Evolutionary conservation across 169 alveolate species (phyloP).

Genomic region (Eimeria acervulina): DNA sequence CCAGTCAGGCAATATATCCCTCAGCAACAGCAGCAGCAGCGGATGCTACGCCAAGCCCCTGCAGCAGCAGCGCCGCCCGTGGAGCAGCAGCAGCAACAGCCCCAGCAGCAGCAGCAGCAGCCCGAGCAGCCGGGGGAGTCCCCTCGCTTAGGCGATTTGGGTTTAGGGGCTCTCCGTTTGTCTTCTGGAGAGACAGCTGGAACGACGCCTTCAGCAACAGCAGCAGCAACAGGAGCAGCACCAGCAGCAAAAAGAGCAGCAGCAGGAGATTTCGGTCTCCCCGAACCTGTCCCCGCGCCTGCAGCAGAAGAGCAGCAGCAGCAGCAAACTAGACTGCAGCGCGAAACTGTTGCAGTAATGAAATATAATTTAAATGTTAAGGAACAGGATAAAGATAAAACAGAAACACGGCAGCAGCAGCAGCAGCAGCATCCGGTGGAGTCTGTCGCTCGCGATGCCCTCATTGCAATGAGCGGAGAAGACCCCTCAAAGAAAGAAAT

Average conservation of each 20-base stretch:
- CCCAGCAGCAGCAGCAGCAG: no score
- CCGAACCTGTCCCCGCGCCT: not conserved
- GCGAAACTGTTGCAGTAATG: not conserved
- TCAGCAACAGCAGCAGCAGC: no score
- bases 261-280: not conserved
- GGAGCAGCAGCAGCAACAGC: no score
- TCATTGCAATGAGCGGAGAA: not conserved
- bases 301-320: not conserved
- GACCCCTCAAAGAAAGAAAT: not conserved
- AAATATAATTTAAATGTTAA: not conserved
- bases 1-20: no score
- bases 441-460: not conserved
- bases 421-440: constrained; percentile 1
- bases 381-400: not conserved
- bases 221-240: no score
- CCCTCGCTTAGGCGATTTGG: no score
- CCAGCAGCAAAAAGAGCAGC: not conserved
- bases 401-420: not conserved
- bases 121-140: no score
- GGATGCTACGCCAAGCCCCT: no score
- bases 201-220: no score
- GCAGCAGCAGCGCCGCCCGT: no score
- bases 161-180: no score
- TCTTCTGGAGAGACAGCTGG: no score
- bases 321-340: not conserved